Percentiles rank a stretch among this genome's conserved stretches.
Conservation (phyloP, 2,329 filamentous ascomycete genomes). For the Cercospora sesami region DNA sequence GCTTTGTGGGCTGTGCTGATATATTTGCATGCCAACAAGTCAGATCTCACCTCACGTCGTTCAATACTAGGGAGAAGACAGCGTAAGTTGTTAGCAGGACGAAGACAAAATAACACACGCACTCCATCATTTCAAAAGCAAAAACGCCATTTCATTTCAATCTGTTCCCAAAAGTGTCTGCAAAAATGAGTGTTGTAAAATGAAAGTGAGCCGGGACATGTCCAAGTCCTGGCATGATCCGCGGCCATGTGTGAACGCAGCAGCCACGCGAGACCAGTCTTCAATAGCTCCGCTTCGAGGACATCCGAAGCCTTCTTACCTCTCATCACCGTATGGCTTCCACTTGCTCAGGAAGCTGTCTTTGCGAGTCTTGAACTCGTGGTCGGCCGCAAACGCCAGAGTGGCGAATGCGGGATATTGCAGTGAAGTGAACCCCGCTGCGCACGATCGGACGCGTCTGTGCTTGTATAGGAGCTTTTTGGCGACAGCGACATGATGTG, state of each 20-base stretch:
- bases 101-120: background rate
- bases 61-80: background rate
- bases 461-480: background rate
- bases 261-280: background rate
- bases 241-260: background rate
- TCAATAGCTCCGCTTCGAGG: background rate
- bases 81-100: background rate
- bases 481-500: background rate
- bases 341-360: background rate
- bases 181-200: slow-evolving; percentile 3
- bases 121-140: background rate
- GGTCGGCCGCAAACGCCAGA: background rate
- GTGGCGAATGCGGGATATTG: background rate
- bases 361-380: background rate
- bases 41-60: background rate
- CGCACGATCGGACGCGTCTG: background rate
- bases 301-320: background rate
- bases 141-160: slow-evolving; percentile 7
- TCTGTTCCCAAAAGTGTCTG: background rate
- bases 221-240: background rate
- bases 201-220: background rate
- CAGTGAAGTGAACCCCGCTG: background rate
- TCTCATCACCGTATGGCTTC: background rate
- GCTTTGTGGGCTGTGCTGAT: slow-evolving; percentile 1
- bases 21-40: background rate